Conservation (phyloP, 192 early-diverging fungal species). For the Martensiomyces pterosporus region DNA sequence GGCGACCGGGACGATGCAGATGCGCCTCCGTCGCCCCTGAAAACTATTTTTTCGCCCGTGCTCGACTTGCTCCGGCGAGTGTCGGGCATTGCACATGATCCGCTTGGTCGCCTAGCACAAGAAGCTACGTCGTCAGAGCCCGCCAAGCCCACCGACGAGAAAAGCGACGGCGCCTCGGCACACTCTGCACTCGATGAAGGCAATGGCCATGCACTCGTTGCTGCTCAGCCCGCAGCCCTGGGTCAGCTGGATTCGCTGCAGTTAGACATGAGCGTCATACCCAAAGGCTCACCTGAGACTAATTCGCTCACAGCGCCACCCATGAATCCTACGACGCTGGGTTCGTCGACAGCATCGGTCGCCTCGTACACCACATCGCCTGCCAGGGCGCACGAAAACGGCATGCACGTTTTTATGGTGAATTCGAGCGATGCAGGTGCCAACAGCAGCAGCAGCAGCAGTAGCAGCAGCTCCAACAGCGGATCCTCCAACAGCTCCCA, state of each 20-base stretch:
- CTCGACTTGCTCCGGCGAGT: conserved; percentile 39
- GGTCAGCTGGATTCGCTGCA: no score
- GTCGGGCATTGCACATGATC: conserved; percentile 35
- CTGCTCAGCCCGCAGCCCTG: no score
- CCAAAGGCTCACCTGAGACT: conserved; percentile 19
- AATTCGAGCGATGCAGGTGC: conserved; percentile 15
- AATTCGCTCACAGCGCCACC: conserved; percentile 45
- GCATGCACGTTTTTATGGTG: conserved; percentile 33
- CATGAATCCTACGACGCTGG: conserved; percentile 43
- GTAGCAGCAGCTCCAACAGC: background rate
- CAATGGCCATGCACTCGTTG: background rate
- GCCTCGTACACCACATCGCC: conserved; percentile 8
- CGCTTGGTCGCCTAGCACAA: conserved; percentile 3
- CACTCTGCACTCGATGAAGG: background rate
- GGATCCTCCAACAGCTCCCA: conserved; percentile 11
- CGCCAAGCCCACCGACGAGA: no score
- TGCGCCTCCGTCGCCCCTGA: conserved; percentile 36
- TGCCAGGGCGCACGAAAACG: background rate
- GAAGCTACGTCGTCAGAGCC: no score
- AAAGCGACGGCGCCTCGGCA: background rate
- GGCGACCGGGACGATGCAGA: conserved; percentile 7
- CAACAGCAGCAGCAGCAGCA: conserved; percentile 21
- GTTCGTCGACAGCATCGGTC: background rate
- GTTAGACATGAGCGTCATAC: conserved; percentile 1
- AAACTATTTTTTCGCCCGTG: conserved; percentile 41